Base-by-base conservation (phyloP, 1,284 basidiomycete genomes). In the Somion occarium region DNA sequence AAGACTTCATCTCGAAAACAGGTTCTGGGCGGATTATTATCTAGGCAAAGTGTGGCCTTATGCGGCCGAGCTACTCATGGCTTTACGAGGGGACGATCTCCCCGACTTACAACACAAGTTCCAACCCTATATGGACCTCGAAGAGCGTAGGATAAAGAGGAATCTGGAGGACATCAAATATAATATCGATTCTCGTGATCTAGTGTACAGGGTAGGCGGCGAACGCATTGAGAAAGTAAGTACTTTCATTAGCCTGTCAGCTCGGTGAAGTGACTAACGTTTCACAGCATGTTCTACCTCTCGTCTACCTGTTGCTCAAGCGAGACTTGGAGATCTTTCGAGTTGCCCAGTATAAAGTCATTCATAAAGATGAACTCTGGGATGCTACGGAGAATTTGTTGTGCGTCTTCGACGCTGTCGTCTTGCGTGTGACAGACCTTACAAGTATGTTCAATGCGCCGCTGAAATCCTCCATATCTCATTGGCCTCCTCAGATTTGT, bases 131-230 rank as follows among this genome's bases (percentile, higher is more conserved):
- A 47, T 54, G 1, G 39, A 52, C 20, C 41, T 50, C 2, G 56
- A 61, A 22, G 57, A 64, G 34, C 39, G 49, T 5, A 42, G 54
- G 4, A 46, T 65, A 3, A 48, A 46, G n/a, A 46, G 53, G 13
- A 62, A 60, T n/a, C 59, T 70, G 20, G 52, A 64, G 24, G 50
- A 53, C 2, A 52, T 60, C 18, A 52, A 55, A 9, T 66, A 63
- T 46, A 51, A 60, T 15, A 44, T 66, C 25, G 63, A 64, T 46
- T 59, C 56, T 2, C 20, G 55, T n/a, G 59, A 61, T 45, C 63
- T 59, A 3, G 53, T 64, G 2, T 48, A 50, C 1, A 44, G 61
- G 12, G 54, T 64, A 20, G 56, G 56, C 7, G 57, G 59, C 1
- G 59, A 55, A 11, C 15, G 56, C 12, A 45, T 59, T 22, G 61